A percentile compares a stretch with the other conserved stretches of the same genome.
phyloP scores from a whole-genome alignment of 2,329 filamentous ascomycete species.

The Ceratocystis diversiconidia region DNA sequence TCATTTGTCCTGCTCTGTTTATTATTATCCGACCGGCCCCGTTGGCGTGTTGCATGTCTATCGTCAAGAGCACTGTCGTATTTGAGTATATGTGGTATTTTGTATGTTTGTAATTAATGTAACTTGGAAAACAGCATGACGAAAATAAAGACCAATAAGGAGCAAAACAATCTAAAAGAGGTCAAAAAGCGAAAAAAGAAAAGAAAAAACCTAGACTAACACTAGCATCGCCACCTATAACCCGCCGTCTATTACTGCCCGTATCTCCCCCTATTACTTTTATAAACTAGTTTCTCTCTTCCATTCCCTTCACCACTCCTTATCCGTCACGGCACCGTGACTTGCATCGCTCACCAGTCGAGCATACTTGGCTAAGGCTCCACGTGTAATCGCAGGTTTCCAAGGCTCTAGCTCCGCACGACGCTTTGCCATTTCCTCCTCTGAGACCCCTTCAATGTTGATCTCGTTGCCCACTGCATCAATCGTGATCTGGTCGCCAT shows the following conservation, averaged over 20 bases:
- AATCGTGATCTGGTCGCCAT: conserved; percentile 76
- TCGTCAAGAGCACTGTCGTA: background rate
- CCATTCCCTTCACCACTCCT: conserved; percentile 18
- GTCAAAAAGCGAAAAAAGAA: background rate
- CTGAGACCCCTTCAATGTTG: conserved; percentile 44
- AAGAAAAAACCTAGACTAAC: background rate
- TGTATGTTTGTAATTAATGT: background rate
- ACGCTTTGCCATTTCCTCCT: conserved; percentile 54
- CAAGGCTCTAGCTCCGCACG: conserved; percentile 57
- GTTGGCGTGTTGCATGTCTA: background rate
- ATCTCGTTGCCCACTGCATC: conserved; percentile 72
- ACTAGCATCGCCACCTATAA: background rate
- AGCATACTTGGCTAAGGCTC: conserved; percentile 82
- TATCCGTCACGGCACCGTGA: conserved; percentile 78
- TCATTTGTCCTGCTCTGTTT: background rate
- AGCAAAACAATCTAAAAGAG: background rate
- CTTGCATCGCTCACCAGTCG: conserved; percentile 78
- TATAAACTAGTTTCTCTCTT: background rate
- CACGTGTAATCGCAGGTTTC: conserved; percentile 58
- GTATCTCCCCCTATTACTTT: background rate
- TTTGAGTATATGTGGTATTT: background rate
- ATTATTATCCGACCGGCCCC: background rate
- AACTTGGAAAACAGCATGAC: too few relatives aligned
- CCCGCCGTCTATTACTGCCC: background rate
- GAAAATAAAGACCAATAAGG: too few relatives aligned